Conservation (phyloP, 768 basidiomycete genomes). For the Melanogaster broomeanus region DNA sequence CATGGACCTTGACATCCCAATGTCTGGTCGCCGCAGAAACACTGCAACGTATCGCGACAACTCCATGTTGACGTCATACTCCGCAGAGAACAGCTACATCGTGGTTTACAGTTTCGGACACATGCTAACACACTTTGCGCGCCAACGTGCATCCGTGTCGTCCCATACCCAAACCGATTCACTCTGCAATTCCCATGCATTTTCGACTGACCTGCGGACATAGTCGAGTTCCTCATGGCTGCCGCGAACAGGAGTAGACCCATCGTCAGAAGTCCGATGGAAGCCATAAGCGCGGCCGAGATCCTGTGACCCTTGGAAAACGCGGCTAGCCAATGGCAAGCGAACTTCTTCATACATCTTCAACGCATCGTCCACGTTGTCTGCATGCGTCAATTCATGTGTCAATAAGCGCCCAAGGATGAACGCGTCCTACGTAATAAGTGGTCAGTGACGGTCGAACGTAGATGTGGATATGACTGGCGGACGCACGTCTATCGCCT, state of each 20-base stretch:
- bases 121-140: not conserved
- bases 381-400: slow-evolving; percentile 18
- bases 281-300: slow-evolving; percentile 28
- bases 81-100: too few relatives aligned
- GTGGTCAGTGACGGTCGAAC: not conserved
- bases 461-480: not conserved
- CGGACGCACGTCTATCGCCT: slow-evolving; percentile 47
- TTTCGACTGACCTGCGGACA: slow-evolving; percentile 11
- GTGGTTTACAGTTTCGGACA: too few relatives aligned
- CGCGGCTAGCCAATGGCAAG: slow-evolving; percentile 27
- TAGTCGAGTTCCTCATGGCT: slow-evolving; percentile 9
- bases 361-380: slow-evolving; percentile 29
- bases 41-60: too few relatives aligned
- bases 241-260: not conserved
- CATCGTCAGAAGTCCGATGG: not conserved
- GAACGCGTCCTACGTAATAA: slow-evolving; percentile 28
- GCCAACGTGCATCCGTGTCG: slow-evolving; percentile 14
- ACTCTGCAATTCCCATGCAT: slow-evolving; percentile 20
- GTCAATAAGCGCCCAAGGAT: slow-evolving; percentile 31
- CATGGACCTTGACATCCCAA: too few relatives aligned
- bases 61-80: too few relatives aligned
- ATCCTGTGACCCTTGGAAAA: slow-evolving; percentile 18
- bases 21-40: too few relatives aligned
- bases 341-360: slow-evolving; percentile 34
- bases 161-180: slow-evolving; percentile 7